Base-by-base conservation (phyloP, 2,329 filamentous ascomycete species). In the Chlorencoelia australis region DNA sequence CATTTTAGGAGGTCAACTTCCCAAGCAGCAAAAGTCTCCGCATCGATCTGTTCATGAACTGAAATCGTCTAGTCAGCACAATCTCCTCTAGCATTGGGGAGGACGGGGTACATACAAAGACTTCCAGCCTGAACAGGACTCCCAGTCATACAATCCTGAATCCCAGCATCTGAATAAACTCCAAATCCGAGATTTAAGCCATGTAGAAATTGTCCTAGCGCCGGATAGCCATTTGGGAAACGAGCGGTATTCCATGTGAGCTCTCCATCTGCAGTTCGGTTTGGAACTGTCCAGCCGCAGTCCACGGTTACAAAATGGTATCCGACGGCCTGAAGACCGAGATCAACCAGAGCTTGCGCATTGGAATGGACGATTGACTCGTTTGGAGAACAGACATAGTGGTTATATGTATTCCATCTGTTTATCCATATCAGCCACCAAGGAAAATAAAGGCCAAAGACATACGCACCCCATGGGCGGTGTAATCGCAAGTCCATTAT, bases 231-330 rank as follows among this genome's bases (percentile, higher is more conserved):
- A 17, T 55, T 58, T 0, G 64, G 66, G 22, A 68, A 68, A 1
- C 54, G 47, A 0, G 49, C 57, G 3, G 54, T 45, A 32, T 66
- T 65, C 54, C 60, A 67, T 9, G 59, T 61, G 22, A 68, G 46
- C 7, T 48, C 56, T 7, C 61, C 62, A 30, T 60, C 51, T 1
- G 48, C 40, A 22, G 57, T 40, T 25, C 52, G 39, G 25, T 49
- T 28, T n/a, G 45, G 50, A 11, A 50, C 26, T 11, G 48, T 59
- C 69, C 68, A 73, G 5, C 69, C 68, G 45, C 68, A 71, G 45
- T 73, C 69, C 1, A 63, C 59, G 0, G 64, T 66, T 11, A 70
- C 64, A 43, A 63, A 66, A 13, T 60, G 60, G 45, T 73, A 73
- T 7, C 69, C 68, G 1, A 62, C 46, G 3, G 55, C 49, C 2